phyloP scores from a whole-genome alignment of 768 basidiomycete genomes.

The Leccinum disarticulatum region DNA sequence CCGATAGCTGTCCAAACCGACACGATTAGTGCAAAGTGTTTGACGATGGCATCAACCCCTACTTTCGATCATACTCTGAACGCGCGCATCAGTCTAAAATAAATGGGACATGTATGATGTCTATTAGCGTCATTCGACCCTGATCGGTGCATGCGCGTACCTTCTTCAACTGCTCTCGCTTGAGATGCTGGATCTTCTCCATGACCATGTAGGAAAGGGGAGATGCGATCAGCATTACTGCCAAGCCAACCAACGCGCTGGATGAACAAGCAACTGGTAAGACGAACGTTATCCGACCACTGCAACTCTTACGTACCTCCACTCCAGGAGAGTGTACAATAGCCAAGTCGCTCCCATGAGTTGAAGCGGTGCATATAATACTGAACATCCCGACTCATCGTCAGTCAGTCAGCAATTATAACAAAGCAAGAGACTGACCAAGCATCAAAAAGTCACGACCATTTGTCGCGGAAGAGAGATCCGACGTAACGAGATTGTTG shows the following conservation, averaged over 20 bases:
- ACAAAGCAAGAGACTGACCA: neutral
- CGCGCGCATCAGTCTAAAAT: conserved; percentile 1
- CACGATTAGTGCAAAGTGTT: neutral
- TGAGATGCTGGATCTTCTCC: conserved; percentile 1
- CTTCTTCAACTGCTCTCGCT: conserved; percentile 3
- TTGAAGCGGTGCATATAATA: neutral
- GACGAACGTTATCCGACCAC: too few relatives aligned
- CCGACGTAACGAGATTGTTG: conserved; percentile 5
- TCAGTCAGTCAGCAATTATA: neutral
- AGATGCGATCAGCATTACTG: neutral
- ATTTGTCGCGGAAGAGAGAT: neutral
- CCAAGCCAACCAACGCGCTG: conserved; percentile 2
- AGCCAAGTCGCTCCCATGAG: neutral
- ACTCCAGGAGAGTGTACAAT: conserved; percentile 4
- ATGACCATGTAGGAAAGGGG: neutral
- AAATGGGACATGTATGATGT: neutral
- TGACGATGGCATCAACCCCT: neutral
- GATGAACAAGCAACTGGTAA: neutral
- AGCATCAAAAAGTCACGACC: conserved; percentile 5
- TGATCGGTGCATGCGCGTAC: neutral
- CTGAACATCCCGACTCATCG: neutral
- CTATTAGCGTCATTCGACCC: neutral
- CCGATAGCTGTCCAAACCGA: neutral
- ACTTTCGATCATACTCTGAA: conserved; percentile 3
- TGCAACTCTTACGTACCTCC: neutral